Evolutionary conservation across 2,329 filamentous ascomycete genomes (phyloP), one percentile per base, ranked within the genome.

Genomic region (Parastagonospora nodorum): DNA sequence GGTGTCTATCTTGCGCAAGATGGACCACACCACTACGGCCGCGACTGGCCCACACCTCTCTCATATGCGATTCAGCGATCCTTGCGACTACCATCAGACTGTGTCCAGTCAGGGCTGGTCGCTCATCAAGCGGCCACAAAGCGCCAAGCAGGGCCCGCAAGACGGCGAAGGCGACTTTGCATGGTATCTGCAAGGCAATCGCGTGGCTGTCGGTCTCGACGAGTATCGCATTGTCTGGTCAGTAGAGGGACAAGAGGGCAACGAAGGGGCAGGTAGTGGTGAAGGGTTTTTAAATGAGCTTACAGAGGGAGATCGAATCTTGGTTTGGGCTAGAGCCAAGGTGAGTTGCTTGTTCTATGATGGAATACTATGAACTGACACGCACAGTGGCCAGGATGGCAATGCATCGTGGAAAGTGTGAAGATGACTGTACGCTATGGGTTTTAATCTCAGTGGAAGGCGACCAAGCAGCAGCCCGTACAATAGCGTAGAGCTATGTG

Each of bases 121-220:
- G 27, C 50, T 70, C 14, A 58, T 64, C 14, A 30, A 45, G 19
- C 58, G 65, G 10, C 61, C 65, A 5, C 50, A 48, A 30, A 41
- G 43, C 5, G 58, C 54, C 9, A 33, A 53, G 30, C 53, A 60
- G 14, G 64, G 64, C 1, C 60, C 64, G 9, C 64, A 67, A 36
- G 60, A 50, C 10, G 60, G 60, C 8, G 66, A 69, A 29, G 61
- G 53, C 5, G 48, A 55, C 15, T 42, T 58, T 38, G 61, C 67
- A 3, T 73, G 70, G 70, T 68, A 66, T 54, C 30, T 73, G 3
- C 69, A 73, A 45, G 62, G 63, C 0, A 72, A 72, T 30, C 51
- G 60, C 5, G 69, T 72, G 8, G 61, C 62, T 16, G 48, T 42
- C 11, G 45, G 19, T 7, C 19, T 33, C 11, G 16, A 14, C 4